Conservation (phyloP, 257 asterid genomes). For the Salvia splendens region DNA sequence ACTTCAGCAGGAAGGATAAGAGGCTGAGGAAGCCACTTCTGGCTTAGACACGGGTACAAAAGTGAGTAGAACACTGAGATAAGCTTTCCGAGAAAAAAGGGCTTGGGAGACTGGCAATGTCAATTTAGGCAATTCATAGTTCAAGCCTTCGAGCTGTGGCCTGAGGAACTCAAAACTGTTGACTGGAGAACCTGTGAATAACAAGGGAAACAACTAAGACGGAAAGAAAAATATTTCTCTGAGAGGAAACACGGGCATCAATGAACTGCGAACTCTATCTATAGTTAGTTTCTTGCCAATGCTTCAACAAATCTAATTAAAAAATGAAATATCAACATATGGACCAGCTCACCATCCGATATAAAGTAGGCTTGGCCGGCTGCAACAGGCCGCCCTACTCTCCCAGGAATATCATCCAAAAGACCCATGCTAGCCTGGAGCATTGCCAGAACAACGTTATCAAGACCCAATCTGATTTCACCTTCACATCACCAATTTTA, state of each 20-base stretch:
- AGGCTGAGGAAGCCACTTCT: conserved; percentile 89
- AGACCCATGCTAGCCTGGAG: conserved; percentile 98
- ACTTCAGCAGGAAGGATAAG: conserved; percentile 95
- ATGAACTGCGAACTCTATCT: conserved; percentile 5
- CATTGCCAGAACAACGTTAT: conserved; percentile 81
- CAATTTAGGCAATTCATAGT: conserved; percentile 66
- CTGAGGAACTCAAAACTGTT: conserved; percentile 81
- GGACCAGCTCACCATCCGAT: conserved; percentile 70
- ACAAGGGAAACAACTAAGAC: conserved; percentile 25
- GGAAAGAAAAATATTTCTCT: background rate
- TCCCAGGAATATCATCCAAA: conserved; percentile 85
- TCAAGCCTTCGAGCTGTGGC: conserved; percentile 72
- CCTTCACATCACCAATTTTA: conserved; percentile 58
- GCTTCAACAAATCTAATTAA: conserved; percentile 5
- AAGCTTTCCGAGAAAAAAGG: conserved; percentile 69
- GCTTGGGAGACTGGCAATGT: conserved; percentile 72
- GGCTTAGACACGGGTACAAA: conserved; percentile 67
- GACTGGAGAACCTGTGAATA: conserved; percentile 74
- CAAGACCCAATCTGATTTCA: conserved; percentile 93
- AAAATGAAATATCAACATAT: background rate
- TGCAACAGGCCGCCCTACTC: conserved; percentile 75
- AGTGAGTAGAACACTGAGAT: conserved; percentile 64
- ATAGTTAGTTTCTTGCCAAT: conserved; percentile 4
- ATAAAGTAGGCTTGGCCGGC: conserved; percentile 93
- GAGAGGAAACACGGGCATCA: conserved; percentile 1